Evolutionary conservation across 2,329 filamentous ascomycete genomes (phyloP), one percentile per base, ranked within the genome.

Genomic region (Aspergillus udagawae): DNA sequence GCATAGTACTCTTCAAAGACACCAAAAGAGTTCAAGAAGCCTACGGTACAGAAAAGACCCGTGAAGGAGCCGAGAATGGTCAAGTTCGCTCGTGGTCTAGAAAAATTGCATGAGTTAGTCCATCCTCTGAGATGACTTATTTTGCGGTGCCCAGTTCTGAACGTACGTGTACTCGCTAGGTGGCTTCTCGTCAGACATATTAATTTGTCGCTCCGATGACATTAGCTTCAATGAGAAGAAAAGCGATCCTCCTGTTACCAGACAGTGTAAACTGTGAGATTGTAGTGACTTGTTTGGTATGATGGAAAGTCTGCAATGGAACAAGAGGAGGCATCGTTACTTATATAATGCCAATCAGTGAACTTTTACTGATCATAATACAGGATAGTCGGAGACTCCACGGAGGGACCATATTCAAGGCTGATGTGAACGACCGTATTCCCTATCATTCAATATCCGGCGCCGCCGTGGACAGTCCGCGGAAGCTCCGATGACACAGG

Each of bases 11-110:
- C 65, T 56, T 75, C 56, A 51, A 75, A 75, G 0, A 74, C 58
- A 3, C 72, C 72, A 42, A 75, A 75, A 0, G 72, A 68, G 57
- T 75, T 75, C 27, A 73, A 54, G 42, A 76, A 75, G 1, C 73
- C 73, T 1, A 74, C 70, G 0, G 71, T 73, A 58, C 73, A 75
- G 54, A 76, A 76, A 0, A 69, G 45, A 8, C 64, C 65, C 1
- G 65, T 60, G 6, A 64, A 67, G 4, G 71, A 66, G 1, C 73
- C 74, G 9, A 67, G 20, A 14, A 75, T 58, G 2, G 66, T 59
- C 6, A 73, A 55, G 44, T 64, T 67, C 51, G 70, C 64, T 35
- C 63, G 63, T 3, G 60, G 54, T 1, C 71, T 74, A 21, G 4
- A 25, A 1, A 44, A 44, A 8, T 12, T 1, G 10, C n/a, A 28